Evolutionary conservation across 495 filamentous ascomycete genomes (phyloP).

Genomic region (Baudoinia panamericana): DNA sequence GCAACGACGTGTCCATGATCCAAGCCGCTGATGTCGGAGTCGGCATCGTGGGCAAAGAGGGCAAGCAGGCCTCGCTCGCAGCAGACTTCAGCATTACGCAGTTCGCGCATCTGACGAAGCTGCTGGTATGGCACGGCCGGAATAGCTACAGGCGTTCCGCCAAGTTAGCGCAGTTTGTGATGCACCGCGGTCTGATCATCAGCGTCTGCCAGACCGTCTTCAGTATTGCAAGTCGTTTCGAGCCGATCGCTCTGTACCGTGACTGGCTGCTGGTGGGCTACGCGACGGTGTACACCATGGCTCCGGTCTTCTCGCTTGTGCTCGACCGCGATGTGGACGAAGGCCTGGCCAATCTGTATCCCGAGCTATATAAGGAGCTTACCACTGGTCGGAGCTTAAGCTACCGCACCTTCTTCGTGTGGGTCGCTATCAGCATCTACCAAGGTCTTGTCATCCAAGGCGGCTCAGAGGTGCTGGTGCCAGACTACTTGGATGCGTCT

Average conservation of each 20-base stretch:
- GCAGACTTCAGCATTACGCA: constrained; percentile 93
- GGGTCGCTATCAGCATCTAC: constrained; percentile 91
- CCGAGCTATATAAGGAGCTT: constrained; percentile 93
- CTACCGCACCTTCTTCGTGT: constrained; percentile 90
- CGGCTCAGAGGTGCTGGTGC: constrained; percentile 72
- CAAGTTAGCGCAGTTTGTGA: constrained; percentile 95
- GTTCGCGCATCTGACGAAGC: constrained; percentile 90
- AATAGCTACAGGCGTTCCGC: constrained; percentile 94
- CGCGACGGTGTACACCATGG: constrained; percentile 89
- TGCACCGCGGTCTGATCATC: constrained; percentile 92
- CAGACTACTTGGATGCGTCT: constrained; percentile 21
- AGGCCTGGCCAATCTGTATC: constrained; percentile 82
- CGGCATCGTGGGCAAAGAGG: constrained; percentile 96
- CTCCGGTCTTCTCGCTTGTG: constrained; percentile 89
- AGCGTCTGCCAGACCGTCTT: constrained; percentile 94
- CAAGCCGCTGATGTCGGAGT: constrained; percentile 96
- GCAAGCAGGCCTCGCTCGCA: constrained; percentile 82
- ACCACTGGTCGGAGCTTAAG: constrained; percentile 71
- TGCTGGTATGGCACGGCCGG: constrained; percentile 94
- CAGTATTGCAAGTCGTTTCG: constrained; percentile 78
- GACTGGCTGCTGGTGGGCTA: constrained; percentile 98
- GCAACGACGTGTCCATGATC: constrained; percentile 99
- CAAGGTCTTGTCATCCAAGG: constrained; percentile 93
- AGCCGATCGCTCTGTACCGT: constrained; percentile 85
- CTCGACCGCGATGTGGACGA: constrained; percentile 93